A percentile compares a stretch with the other conserved stretches of the same genome.
These are phyloP conservation scores for Sphaerulina populicola DNA, from an alignment of 2,329 filamentous ascomycete species.

Conservation along the genomic window DNA sequence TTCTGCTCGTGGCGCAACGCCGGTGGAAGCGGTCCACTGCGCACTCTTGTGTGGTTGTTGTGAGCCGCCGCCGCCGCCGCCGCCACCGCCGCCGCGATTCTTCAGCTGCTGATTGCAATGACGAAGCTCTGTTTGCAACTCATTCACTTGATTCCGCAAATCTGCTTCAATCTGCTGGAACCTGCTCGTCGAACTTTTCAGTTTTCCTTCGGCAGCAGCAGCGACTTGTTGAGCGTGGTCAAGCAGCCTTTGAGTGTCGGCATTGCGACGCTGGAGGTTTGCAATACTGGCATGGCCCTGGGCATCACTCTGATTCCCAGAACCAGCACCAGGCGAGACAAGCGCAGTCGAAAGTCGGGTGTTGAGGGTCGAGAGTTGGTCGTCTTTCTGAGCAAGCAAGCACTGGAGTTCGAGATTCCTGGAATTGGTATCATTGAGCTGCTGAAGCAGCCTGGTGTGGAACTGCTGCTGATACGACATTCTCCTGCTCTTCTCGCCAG, in stretches of 20 bases:
- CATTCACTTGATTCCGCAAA: conserved; percentile 7
- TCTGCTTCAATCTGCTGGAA: conserved; percentile 11
- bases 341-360: conserved; percentile 10
- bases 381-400: conserved; percentile 18
- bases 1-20: conserved; percentile 8
- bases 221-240: conserved; percentile 8
- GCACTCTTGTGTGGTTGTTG: conserved; percentile 1
- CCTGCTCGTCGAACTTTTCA: conserved; percentile 7
- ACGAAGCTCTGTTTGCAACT: conserved; percentile 3
- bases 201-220: conserved; percentile 7
- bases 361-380: conserved; percentile 13
- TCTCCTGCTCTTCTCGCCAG: not conserved
- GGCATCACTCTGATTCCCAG: not conserved
- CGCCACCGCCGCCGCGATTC: not conserved
- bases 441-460: conserved; percentile 12
- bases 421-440: conserved; percentile 14
- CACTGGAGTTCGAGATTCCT: conserved; percentile 18
- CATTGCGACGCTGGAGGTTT: conserved; percentile 6
- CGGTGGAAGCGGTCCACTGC: conserved; percentile 3
- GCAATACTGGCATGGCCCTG: not conserved
- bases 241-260: conserved; percentile 8
- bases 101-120: conserved; percentile 4
- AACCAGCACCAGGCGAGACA: not conserved
- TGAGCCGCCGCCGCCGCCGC: no score
- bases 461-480: conserved; percentile 20